Evolutionary conservation across 192 early-diverging fungal species (phyloP).

Genomic region (Lunasporangiospora selenospora): DNA sequence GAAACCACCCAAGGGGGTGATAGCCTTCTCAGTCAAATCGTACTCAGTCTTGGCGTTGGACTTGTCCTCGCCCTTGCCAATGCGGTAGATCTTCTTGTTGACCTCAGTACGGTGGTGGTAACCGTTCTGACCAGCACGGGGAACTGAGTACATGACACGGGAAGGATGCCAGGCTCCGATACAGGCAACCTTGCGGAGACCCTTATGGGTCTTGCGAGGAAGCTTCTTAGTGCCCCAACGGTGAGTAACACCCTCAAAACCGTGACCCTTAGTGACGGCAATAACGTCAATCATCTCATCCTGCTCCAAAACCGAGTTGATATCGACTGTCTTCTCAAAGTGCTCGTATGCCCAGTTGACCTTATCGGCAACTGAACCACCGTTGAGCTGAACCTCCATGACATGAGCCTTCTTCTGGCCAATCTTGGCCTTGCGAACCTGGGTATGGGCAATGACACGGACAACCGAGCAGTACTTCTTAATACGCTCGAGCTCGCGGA

Average conservation of each 20-base stretch:
- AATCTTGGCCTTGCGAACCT: constrained; percentile 93
- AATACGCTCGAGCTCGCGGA: constrained; percentile 95
- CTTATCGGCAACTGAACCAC: constrained; percentile 95
- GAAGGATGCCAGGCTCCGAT: constrained; percentile 99
- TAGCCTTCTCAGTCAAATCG: constrained; percentile 94
- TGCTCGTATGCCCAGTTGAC: constrained; percentile 96
- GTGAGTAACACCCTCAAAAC: constrained; percentile 98
- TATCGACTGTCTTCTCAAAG: constrained; percentile 96
- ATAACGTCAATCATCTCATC: constrained; percentile 99
- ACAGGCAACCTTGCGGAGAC: constrained; percentile 99
- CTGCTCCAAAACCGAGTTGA: constrained; percentile 94
- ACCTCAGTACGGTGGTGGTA: constrained; percentile 99
- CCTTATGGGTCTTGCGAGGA: constrained; percentile 99
- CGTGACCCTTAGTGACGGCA: constrained; percentile 99
- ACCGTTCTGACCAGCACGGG: constrained; percentile 99
- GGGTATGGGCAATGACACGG: constrained; percentile 98
- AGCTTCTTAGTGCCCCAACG: constrained; percentile 99
- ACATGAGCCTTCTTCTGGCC: constrained; percentile 99
- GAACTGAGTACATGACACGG: constrained; percentile 98
- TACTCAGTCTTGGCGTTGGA: constrained; percentile 92
- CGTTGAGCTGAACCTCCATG: constrained; percentile 99
- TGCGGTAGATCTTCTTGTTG: constrained; percentile 99
- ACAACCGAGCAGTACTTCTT: constrained; percentile 99
- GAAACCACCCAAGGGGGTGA: constrained; percentile 99
- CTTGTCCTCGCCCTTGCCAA: constrained; percentile 87